Conservation (phyloP, 345 rosid genomes). For the Sisymbrium altissimum region DNA sequence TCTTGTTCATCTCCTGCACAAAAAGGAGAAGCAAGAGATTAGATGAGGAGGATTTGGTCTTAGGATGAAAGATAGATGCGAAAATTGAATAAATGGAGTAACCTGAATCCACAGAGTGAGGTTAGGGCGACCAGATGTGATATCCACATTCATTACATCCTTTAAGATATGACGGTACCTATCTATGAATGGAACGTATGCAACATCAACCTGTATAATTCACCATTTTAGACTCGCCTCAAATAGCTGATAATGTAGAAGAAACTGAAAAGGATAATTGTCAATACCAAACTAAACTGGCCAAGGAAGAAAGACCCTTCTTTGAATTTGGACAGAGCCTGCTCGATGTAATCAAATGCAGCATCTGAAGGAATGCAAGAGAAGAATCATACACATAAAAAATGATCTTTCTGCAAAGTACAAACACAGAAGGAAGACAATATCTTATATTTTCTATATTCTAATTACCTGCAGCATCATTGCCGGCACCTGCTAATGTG, state of each 20-base stretch:
- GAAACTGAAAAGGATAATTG: neutral
- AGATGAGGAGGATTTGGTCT: neutral
- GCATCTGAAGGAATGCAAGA: conserved; percentile 37
- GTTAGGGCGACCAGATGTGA: conserved; percentile 65
- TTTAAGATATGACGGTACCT: conserved; percentile 46
- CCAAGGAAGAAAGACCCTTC: conserved; percentile 87
- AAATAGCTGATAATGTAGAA: neutral
- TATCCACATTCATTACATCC: conserved; percentile 55
- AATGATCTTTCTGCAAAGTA: neutral
- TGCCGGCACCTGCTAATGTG: conserved; percentile 47
- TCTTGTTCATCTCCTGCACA: conserved; percentile 64
- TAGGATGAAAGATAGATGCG: neutral
- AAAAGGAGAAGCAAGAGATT: conserved; percentile 9
- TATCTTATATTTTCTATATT: neutral
- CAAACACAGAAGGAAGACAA: neutral
- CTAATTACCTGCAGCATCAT: conserved; percentile 41
- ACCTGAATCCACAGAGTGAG: conserved; percentile 81
- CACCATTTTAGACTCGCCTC: neutral
- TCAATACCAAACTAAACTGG: conserved; percentile 57
- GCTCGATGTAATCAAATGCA: conserved; percentile 71
- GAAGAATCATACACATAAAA: conserved; percentile 1
- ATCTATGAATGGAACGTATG: conserved; percentile 74
- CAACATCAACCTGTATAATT: conserved; percentile 62
- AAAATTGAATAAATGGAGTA: neutral
- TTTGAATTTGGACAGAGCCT: conserved; percentile 56